Evolutionary conservation across 2,329 filamentous ascomycete species (phyloP).

Genomic region (Diaporthe amygdali): DNA sequence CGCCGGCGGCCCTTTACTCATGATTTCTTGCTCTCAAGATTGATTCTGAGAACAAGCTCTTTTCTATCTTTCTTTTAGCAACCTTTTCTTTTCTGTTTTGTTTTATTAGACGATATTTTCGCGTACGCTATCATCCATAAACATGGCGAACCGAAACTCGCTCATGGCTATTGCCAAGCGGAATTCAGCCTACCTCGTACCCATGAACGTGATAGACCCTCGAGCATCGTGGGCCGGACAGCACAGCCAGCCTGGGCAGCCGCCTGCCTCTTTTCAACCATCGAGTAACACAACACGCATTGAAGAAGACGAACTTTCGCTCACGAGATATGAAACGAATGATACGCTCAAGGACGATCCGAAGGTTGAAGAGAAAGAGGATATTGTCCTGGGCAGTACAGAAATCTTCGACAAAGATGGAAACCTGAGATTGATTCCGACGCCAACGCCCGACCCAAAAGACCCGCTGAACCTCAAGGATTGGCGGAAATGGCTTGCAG

Average conservation of each 20-base stretch:
- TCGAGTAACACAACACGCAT: neutral
- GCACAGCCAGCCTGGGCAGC: neutral
- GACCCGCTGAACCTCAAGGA: neutral
- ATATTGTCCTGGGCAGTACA: constrained; percentile 23
- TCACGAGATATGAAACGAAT: neutral
- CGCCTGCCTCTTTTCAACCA: neutral
- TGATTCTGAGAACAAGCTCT: neutral
- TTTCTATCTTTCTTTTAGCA: too few species aligned
- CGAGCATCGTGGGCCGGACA: neutral
- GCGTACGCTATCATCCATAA: too few species aligned
- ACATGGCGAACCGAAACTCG: neutral
- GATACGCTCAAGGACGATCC: neutral
- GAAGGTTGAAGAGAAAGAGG: neutral
- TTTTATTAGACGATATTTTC: too few species aligned
- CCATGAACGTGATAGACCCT: constrained; percentile 1
- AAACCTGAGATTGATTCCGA: constrained; percentile 28
- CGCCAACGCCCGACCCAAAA: constrained; percentile 11
- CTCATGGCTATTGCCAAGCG: neutral
- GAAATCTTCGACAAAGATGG: constrained; percentile 28
- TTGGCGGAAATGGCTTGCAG: constrained; percentile 11
- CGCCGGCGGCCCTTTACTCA: neutral
- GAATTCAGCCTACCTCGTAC: neutral
- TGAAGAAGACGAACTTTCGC: constrained; percentile 5
- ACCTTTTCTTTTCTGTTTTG: neutral
- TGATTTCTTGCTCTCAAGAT: neutral